A percentile compares a stretch with the other conserved stretches of the same genome.
These are phyloP conservation scores for Allium cepa DNA, from an alignment of 106 monocot genomes.

Conservation along the genomic window DNA sequence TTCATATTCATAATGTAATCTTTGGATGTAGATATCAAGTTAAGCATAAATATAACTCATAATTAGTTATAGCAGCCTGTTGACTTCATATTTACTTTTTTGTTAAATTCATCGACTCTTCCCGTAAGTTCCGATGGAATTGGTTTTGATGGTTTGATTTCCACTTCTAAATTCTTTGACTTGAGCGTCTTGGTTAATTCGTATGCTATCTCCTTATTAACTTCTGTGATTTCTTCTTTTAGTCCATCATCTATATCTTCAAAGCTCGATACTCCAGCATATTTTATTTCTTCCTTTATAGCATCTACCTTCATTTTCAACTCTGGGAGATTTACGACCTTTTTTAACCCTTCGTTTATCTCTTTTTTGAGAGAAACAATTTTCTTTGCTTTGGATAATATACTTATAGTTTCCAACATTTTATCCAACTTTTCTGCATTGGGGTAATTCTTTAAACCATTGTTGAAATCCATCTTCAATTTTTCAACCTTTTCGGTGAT, in stretches of 20 bases:
- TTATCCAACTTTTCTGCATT: slow-evolving; percentile 18
- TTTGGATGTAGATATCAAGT: too few species aligned
- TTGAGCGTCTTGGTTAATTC: too few species aligned
- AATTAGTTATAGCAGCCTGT: too few species aligned
- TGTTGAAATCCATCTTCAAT: slow-evolving; percentile 16
- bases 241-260: too few species aligned
- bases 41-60: too few species aligned
- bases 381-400: slow-evolving; percentile 17
- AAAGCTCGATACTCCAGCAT: too few species aligned
- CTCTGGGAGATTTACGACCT: slow-evolving; percentile 16
- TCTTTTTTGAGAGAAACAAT: slow-evolving; percentile 21
- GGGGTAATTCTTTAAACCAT: slow-evolving; percentile 22
- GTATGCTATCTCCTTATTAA: too few species aligned
- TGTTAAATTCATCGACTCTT: slow-evolving; percentile 14
- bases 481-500: slow-evolving; percentile 22
- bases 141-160: slow-evolving; percentile 11
- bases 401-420: slow-evolving; percentile 29
- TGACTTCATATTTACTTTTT: too few species aligned
- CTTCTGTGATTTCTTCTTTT: too few species aligned
- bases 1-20: too few species aligned
- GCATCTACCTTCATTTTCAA: slow-evolving; percentile 22
- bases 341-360: slow-evolving; percentile 18
- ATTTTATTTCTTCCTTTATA: slow-evolving; percentile 25
- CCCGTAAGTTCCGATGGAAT: slow-evolving; percentile 11
- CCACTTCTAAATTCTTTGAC: slow-evolving; percentile 23